phyloP scores from a whole-genome alignment of 192 early-diverging fungal species.

The Kappamyces sp. region DNA sequence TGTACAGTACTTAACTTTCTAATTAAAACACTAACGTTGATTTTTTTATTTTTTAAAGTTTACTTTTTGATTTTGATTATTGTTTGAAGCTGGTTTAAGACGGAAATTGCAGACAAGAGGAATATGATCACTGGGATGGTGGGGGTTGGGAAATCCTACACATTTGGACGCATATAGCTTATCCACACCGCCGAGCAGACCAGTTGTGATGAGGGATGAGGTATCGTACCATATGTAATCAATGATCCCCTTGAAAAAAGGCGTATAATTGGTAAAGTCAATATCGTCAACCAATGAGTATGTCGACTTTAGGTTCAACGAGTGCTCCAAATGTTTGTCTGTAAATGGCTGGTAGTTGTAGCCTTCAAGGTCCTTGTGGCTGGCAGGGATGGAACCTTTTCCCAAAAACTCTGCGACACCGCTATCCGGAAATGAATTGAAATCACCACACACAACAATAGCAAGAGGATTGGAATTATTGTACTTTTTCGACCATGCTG shows the following conservation, averaged over 20 bases:
- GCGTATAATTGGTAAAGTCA: slow-evolving; percentile 89
- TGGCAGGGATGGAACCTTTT: slow-evolving; percentile 65
- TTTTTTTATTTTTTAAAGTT: not conserved
- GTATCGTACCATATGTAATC: slow-evolving; percentile 93
- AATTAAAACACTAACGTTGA: no score
- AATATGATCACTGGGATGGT: slow-evolving; percentile 57
- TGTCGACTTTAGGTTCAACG: slow-evolving; percentile 73
- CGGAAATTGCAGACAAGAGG: slow-evolving; percentile 35
- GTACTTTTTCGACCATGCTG: slow-evolving; percentile 16
- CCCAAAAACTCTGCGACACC: slow-evolving; percentile 91
- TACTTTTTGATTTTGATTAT: not conserved
- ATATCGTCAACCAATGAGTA: slow-evolving; percentile 64
- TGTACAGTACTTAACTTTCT: no score
- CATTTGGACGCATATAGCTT: slow-evolving; percentile 65
- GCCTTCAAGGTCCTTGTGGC: slow-evolving; percentile 77
- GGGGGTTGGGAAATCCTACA: slow-evolving; percentile 92
- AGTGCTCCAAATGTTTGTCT: slow-evolving; percentile 72
- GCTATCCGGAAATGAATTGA: slow-evolving; percentile 83
- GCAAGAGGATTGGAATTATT: slow-evolving; percentile 27
- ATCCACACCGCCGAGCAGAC: slow-evolving; percentile 77
- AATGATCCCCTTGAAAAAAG: slow-evolving; percentile 78
- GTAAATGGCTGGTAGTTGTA: slow-evolving; percentile 84
- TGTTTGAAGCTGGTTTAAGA: not conserved
- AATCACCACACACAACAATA: slow-evolving; percentile 84
- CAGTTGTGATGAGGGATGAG: slow-evolving; percentile 67